Evolutionary conservation across 2,329 filamentous ascomycete species (phyloP).

Genomic region (Phaeosphaeria sp.): DNA sequence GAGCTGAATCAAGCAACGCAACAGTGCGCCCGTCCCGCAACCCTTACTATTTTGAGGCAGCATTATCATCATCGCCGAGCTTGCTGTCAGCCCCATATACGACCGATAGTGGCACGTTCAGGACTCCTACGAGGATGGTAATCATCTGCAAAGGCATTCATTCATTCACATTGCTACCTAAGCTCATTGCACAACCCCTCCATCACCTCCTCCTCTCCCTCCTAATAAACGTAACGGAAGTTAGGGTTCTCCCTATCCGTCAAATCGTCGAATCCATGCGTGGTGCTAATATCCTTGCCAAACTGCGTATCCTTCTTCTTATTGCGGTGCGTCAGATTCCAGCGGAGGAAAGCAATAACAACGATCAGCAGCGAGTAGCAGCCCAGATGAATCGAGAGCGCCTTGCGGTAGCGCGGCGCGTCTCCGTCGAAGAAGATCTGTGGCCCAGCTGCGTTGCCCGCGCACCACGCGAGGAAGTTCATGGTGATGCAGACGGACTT

Average conservation of each 20-base stretch:
- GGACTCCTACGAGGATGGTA: too few species aligned
- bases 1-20: not conserved
- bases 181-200: not conserved
- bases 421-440: slow-evolving; percentile 56
- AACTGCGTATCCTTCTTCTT: slow-evolving; percentile 60
- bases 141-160: too few species aligned
- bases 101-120: too few species aligned
- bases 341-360: slow-evolving; percentile 65
- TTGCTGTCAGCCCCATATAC: not conserved
- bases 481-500: slow-evolving; percentile 71
- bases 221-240: slow-evolving; percentile 62
- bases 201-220: not conserved
- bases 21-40: not conserved
- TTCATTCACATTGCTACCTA: too few species aligned
- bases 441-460: slow-evolving; percentile 70
- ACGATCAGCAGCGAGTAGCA: slow-evolving; percentile 70
- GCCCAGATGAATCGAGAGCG: slow-evolving; percentile 72
- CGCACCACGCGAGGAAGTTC: slow-evolving; percentile 74
- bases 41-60: not conserved
- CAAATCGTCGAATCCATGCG: slow-evolving; percentile 67
- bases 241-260: slow-evolving; percentile 68
- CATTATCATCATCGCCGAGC: not conserved
- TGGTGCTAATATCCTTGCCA: slow-evolving; percentile 37
- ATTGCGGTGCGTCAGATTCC: slow-evolving; percentile 65
- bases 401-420: slow-evolving; percentile 71